These are phyloP conservation scores for Kodamaea kakaduensis DNA, from an alignment of 805 yeast species.

Conservation along the genomic window DNA sequence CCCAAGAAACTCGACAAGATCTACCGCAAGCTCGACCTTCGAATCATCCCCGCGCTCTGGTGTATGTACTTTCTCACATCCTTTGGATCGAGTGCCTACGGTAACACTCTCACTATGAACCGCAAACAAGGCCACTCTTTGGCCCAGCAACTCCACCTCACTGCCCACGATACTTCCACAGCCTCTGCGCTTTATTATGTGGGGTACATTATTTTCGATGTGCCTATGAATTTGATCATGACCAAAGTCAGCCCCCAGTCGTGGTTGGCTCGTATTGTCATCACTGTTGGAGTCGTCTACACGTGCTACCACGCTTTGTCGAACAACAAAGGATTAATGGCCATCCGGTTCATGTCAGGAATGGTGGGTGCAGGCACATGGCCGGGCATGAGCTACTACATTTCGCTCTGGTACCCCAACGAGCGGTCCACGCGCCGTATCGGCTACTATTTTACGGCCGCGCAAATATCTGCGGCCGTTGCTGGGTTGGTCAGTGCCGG, in stretches of 20 bases:
- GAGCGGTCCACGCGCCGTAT: constrained; percentile 72
- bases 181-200: constrained; percentile 82
- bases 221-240: constrained; percentile 85
- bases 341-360: constrained; percentile 69
- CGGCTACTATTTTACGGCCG: constrained; percentile 89
- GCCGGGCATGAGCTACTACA: constrained; percentile 86
- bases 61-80: constrained; percentile 72
- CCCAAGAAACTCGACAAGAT: constrained; percentile 44
- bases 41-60: constrained; percentile 85
- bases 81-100: constrained; percentile 73
- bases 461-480: constrained; percentile 86
- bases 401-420: constrained; percentile 81
- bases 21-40: constrained; percentile 58
- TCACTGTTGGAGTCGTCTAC: constrained; percentile 74
- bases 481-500: constrained; percentile 87
- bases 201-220: constrained; percentile 78
- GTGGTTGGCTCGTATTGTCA: constrained; percentile 76
- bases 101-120: constrained; percentile 80
- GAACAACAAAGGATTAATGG: constrained; percentile 60
- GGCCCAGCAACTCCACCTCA: constrained; percentile 45
- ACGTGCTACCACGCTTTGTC: constrained; percentile 63
- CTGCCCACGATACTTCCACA: constrained; percentile 56
- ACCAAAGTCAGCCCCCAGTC: constrained; percentile 79
- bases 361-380: constrained; percentile 81
- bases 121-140: constrained; percentile 57